These are phyloP conservation scores for Selaginella tamariscina DNA, from an alignment of 75 land plant genomes.

Conservation along the genomic window DNA sequence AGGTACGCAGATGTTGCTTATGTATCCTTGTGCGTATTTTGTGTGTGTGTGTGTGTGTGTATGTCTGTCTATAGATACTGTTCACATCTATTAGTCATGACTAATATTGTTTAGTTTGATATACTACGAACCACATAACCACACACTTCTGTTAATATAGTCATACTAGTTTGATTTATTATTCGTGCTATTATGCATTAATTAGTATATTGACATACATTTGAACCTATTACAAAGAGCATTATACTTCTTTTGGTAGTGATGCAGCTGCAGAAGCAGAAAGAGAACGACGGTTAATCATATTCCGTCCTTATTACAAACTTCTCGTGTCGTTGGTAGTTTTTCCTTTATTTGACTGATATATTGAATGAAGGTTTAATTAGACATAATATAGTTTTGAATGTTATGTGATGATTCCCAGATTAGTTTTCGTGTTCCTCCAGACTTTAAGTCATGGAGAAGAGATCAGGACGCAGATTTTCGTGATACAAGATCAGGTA, in stretches of 20 bases:
- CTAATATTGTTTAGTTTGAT: too few species aligned
- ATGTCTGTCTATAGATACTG: too few species aligned
- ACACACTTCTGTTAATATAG: too few species aligned
- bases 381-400: not conserved
- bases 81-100: too few species aligned
- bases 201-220: too few species aligned
- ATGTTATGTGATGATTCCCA: slow-evolving; percentile 33
- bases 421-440: slow-evolving; percentile 72
- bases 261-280: slow-evolving; percentile 59
- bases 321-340: slow-evolving; percentile 81
- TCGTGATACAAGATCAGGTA: slow-evolving; percentile 85
- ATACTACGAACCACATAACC: too few species aligned
- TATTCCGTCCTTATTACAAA: slow-evolving; percentile 61
- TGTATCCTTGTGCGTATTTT: too few species aligned
- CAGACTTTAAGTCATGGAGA: slow-evolving; percentile 59
- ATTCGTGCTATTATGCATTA: too few species aligned
- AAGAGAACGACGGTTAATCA: slow-evolving; percentile 47
- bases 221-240: slow-evolving; percentile 55
- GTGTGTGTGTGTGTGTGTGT: too few species aligned
- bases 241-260: slow-evolving; percentile 39
- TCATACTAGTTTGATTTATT: too few species aligned
- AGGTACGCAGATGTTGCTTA: slow-evolving; percentile 40
- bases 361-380: slow-evolving; percentile 8
- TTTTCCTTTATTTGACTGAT: not conserved
- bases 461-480: slow-evolving; percentile 76